Evolutionary conservation across 106 monocot genomes (phyloP), one percentile per base, ranked within the genome.

Genomic region (Allium sativum): DNA sequence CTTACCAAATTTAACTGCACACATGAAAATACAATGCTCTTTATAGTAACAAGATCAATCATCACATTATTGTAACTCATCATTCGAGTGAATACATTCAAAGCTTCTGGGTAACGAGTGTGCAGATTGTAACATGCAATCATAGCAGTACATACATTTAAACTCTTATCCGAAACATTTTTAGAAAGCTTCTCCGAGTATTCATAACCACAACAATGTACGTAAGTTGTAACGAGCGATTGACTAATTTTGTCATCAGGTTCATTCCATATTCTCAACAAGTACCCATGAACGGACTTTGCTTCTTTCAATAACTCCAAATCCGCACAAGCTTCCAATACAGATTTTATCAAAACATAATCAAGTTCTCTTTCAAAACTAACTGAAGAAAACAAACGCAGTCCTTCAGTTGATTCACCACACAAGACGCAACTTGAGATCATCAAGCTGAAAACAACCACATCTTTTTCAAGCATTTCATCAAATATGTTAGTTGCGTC

Each of bases 51-150:
- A 18, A 15, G 15, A 59, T 66, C 66, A 21, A 53, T 59, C 53
- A 67, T 44, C 17, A 59, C 18, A 0, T 54, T 56, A 31, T 44
- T 44, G 31, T 31, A 31, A 20, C 53, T 16, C 53, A 31, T 44
- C 73, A 74, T 74, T 52, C 51, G 8, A 11, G 8, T 16, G 21
- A 5, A 74, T 17, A 45, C 44, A 17, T 17, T 2, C 16, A 74
- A 61, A n/a, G 73, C 73, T 14, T 67, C 73, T 67, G 52, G 14
- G 56, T 40, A 73, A 48, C 51, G 45, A 52, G 65, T 58, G 9
- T 21, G 47, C 21, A 46, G 42, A 61, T 74, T 67, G 54, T 67
- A 74, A 21, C 53, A 60, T 40, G 73, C 66, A 21, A 74, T 74
- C 73, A 74, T 61, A 9, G 58, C 48, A 42, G 64, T 73, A 65